Conservation (phyloP, 2,329 filamentous ascomycete genomes). For the Aspergillus nomiae region DNA sequence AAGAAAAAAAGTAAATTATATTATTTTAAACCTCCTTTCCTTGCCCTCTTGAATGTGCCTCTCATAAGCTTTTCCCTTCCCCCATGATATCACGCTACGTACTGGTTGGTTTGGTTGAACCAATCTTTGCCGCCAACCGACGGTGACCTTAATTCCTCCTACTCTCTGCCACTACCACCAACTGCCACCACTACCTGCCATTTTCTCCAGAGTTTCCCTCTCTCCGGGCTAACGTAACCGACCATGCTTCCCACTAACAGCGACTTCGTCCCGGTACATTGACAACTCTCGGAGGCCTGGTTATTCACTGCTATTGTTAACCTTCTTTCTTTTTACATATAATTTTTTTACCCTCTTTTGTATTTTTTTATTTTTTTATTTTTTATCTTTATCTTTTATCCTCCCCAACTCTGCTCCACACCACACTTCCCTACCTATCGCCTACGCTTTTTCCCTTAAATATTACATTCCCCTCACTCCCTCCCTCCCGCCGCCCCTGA, state of each 20-base stretch:
- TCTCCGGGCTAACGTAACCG: conserved; percentile 9
- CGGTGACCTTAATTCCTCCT: neutral
- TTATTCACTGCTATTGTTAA: neutral
- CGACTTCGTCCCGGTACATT: neutral
- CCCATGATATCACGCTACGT: conserved; percentile 2
- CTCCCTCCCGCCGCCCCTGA: conserved; percentile 16
- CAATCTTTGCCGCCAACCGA: conserved; percentile 1
- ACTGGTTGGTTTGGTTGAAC: conserved; percentile 1
- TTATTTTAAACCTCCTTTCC: neutral
- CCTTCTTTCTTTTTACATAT: conserved; percentile 5
- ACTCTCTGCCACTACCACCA: neutral
- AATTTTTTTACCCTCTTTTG: neutral
- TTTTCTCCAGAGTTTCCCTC: neutral
- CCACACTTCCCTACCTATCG: neutral
- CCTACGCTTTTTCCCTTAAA: neutral
- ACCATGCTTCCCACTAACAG: conserved; percentile 5
- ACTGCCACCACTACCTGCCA: neutral
- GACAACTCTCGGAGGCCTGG: neutral
- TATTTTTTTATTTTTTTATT: neutral
- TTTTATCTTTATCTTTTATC: neutral
- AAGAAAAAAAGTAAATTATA: neutral
- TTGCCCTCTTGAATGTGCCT: neutral
- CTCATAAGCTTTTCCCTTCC: neutral
- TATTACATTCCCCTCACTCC: conserved; percentile 2
- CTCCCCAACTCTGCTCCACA: neutral